Conservation (phyloP, 192 early-diverging fungal species). For the Linderina pennispora region DNA sequence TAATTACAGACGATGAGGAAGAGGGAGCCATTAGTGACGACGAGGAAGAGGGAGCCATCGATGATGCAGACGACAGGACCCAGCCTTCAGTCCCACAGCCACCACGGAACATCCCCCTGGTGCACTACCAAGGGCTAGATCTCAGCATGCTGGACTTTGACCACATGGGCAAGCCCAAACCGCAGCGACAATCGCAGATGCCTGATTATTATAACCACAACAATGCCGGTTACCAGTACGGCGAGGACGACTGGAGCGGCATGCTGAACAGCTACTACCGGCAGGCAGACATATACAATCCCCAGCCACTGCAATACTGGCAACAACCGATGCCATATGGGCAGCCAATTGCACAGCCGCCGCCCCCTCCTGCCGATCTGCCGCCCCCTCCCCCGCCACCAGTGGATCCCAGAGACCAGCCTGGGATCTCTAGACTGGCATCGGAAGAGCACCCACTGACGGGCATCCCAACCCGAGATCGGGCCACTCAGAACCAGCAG, state of each 20-base stretch:
- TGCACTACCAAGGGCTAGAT: constrained; percentile 30
- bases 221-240: not conserved
- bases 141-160: constrained; percentile 27
- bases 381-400: not conserved
- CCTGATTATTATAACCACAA: not conserved
- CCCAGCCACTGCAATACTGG: too few relatives aligned
- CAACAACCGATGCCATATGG: too few relatives aligned
- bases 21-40: not conserved
- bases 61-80: constrained; percentile 2
- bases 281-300: too few relatives aligned
- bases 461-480: too few relatives aligned
- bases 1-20: not conserved
- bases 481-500: not conserved
- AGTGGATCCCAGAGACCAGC: not conserved
- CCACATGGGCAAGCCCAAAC: constrained; percentile 17
- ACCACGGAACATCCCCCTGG: constrained; percentile 23
- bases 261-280: constrained; percentile 25
- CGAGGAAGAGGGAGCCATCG: constrained; percentile 32
- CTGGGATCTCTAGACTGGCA: too few relatives aligned
- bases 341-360: too few relatives aligned
- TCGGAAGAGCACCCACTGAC: too few relatives aligned
- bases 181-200: not conserved
- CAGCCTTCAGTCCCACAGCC: not conserved
- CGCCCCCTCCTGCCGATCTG: not conserved
- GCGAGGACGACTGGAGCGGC: constrained; percentile 11